Evolutionary conservation across 495 filamentous ascomycete genomes (phyloP).

Genomic region (Penicillium coffeae): DNA sequence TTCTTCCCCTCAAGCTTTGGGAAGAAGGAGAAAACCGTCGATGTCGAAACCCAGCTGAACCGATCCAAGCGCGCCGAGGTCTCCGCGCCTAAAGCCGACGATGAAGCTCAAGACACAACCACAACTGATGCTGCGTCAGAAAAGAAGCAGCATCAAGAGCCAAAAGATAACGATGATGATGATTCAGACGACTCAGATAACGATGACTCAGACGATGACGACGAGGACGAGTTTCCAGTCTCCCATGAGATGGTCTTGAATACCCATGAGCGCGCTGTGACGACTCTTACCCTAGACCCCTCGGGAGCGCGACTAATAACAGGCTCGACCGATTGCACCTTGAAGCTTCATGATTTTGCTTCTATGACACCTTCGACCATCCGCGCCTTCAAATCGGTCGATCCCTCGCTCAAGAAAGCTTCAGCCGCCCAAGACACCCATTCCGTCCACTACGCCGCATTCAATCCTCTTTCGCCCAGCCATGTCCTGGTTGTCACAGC

Average conservation of each 20-base stretch:
- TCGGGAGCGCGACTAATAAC: conserved; percentile 81
- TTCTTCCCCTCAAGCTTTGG: conserved; percentile 85
- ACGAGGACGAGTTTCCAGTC: conserved; percentile 87
- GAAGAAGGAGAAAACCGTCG: conserved; percentile 67
- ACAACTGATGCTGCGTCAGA: conserved; percentile 13
- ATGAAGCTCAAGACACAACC: conserved; percentile 21
- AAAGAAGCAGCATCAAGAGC: conserved; percentile 22
- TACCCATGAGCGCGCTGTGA: conserved; percentile 86
- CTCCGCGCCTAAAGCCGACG: conserved; percentile 23
- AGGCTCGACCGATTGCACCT: conserved; percentile 81
- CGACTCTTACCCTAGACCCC: conserved; percentile 76
- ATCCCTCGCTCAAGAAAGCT: conserved; percentile 73
- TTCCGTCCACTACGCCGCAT: conserved; percentile 76
- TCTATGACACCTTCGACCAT: conserved; percentile 94
- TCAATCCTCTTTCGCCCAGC: conserved; percentile 78
- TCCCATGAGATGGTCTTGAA: conserved; percentile 91
- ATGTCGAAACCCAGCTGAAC: conserved; percentile 76
- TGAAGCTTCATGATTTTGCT: conserved; percentile 93
- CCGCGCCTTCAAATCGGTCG: conserved; percentile 86
- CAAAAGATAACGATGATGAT: conserved; percentile 42
- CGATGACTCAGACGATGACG: conserved; percentile 59
- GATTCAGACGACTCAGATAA: conserved; percentile 52
- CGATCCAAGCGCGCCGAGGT: conserved; percentile 60
- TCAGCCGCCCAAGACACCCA: conserved; percentile 77
- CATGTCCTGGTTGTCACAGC: conserved; percentile 83